A percentile compares a stretch with the other conserved stretches of the same genome.
phyloP scores from a whole-genome alignment of 2,329 filamentous ascomycete species.

The Colletotrichum lupini region DNA sequence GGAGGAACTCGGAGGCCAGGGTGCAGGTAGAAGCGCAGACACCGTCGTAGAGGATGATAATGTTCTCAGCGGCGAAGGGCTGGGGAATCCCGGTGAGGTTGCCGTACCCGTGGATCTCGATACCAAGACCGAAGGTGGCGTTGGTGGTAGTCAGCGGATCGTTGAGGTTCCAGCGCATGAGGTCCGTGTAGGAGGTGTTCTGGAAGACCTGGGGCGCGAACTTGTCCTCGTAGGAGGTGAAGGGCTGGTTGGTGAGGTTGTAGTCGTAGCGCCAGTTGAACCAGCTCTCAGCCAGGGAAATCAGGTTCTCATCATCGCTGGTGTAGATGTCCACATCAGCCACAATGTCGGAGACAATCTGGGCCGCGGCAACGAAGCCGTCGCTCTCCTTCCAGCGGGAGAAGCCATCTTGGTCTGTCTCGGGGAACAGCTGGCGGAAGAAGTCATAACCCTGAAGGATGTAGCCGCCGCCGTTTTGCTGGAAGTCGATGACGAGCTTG shows the following conservation, averaged over 20 bases:
- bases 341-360: conserved; percentile 55
- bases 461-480: conserved; percentile 67
- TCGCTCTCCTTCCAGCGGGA: conserved; percentile 52
- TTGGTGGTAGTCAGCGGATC: conserved; percentile 54
- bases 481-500: conserved; percentile 70
- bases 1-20: conserved; percentile 65
- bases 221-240: conserved; percentile 59
- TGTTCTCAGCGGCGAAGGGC: conserved; percentile 68
- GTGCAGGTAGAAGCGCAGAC: conserved; percentile 69
- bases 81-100: conserved; percentile 57
- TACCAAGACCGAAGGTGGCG: conserved; percentile 52
- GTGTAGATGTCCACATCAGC: conserved; percentile 59
- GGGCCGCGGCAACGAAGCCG: conserved; percentile 56
- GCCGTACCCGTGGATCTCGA: conserved; percentile 62
- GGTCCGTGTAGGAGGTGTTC: conserved; percentile 64
- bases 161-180: conserved; percentile 63
- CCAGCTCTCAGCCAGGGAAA: conserved; percentile 58
- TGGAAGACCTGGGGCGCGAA: conserved; percentile 53
- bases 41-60: conserved; percentile 69
- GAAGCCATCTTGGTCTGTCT: conserved; percentile 51
- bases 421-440: conserved; percentile 64
- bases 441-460: conserved; percentile 69
- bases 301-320: conserved; percentile 45
- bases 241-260: conserved; percentile 59
- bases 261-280: conserved; percentile 65